Evolutionary conservation across 768 basidiomycete genomes (phyloP), one percentile per base, ranked within the genome.

Genomic region (Pholiota conissans): DNA sequence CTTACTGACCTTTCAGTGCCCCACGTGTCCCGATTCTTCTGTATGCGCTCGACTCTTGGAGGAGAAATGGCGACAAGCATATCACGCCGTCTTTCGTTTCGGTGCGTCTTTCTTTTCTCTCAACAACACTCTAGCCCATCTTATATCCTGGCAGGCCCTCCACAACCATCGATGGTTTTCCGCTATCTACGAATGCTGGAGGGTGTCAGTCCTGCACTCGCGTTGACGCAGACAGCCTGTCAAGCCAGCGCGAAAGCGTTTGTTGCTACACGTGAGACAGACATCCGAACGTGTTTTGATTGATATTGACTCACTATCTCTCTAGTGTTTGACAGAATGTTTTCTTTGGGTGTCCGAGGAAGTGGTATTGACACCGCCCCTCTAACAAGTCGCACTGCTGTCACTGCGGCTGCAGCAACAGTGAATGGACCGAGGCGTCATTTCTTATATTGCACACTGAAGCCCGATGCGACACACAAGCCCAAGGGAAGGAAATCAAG

Each of bases 11-110:
- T 32, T 52, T 14, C 65, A 95, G 93, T 93, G 92, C 59, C 68
- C 82, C 2, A 86, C 91, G 6, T 98, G 95, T 68, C 91, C 91
- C 9, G 95, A 98, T 61, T 73, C 92, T 5, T 42, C 79, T 0
- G 79, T 71, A 16, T 98, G 95, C 67, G 95, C 95, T 16, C 84
- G 87, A 11, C 73, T 91, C 4, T 79, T 97, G 7, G 94, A 96
- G 63, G 95, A 98, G 59, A 96, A 95, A 69, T 98, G 94, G 93
- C 78, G 85, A 39, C 91, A 92, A 65, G 93, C 92, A 0, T 95
- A 95, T 65, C 82, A 87, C 40, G 84, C 92, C 18, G 87, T 93
- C 7, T 92, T 93, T 69, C 84, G 93, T 40, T 95, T 94, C 70
- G 94, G 91, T 85, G 45, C 50, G 76, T 61, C 20, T 24, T 45